phyloP scores from a whole-genome alignment of 768 basidiomycete species.

The Gautieria morchelliformis region DNA sequence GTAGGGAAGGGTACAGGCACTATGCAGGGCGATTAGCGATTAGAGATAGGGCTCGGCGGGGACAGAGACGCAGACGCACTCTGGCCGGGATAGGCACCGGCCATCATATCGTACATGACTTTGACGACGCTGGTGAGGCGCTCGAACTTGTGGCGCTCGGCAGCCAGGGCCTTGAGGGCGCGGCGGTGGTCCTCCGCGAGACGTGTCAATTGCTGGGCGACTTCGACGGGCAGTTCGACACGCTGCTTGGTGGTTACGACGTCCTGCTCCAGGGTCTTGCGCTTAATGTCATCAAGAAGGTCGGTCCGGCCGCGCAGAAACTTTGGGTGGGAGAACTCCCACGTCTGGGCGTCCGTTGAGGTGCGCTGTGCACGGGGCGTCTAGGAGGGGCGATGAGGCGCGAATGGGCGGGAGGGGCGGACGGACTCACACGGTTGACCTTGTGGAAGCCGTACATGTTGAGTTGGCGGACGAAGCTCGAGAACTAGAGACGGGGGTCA shows the following conservation, averaged over 20 bases:
- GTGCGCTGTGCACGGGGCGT: conserved; percentile 79
- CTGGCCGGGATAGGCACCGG: conserved; percentile 44
- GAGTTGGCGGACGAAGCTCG: conserved; percentile 87
- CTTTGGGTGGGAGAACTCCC: conserved; percentile 86
- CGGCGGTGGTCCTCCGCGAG: conserved; percentile 67
- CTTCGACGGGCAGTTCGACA: conserved; percentile 76
- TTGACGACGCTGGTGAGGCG: conserved; percentile 50
- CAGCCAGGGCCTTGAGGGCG: conserved; percentile 33
- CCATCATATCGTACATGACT: conserved; percentile 52
- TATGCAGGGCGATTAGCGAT: background rate
- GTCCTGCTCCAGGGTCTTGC: conserved; percentile 77
- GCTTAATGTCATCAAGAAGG: conserved; percentile 76
- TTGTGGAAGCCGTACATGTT: conserved; percentile 98
- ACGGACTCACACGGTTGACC: conserved; percentile 63
- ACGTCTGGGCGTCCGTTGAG: conserved; percentile 70
- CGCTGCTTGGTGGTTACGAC: conserved; percentile 53
- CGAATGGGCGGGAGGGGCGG: no score
- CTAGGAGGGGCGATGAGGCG: no score
- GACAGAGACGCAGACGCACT: conserved; percentile 27
- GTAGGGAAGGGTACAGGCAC: conserved; percentile 22
- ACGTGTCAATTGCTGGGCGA: conserved; percentile 51
- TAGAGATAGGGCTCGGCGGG: no score
- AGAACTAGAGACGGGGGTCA: conserved; percentile 47
- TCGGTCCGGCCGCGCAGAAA: conserved; percentile 76
- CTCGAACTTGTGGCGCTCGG: conserved; percentile 54